Conservation (phyloP, 306 rosid genomes). For the Leucaena leucocephala region DNA sequence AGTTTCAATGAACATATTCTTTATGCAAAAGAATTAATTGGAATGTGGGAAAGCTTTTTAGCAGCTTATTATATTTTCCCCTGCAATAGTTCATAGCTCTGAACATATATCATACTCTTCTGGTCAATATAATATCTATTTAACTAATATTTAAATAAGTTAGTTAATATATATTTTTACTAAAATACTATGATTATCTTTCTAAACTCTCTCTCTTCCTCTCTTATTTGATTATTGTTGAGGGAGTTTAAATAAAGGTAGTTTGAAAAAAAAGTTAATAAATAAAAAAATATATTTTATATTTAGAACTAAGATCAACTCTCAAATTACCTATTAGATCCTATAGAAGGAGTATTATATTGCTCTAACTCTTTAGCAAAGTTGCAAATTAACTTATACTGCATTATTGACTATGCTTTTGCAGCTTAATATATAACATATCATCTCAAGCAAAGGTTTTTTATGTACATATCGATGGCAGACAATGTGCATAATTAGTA, state of each 20-base stretch:
- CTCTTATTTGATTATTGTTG: too few relatives aligned
- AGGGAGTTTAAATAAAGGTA: too few relatives aligned
- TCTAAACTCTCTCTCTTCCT: too few relatives aligned
- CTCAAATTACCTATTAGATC: too few relatives aligned
- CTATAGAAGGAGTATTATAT: too few relatives aligned
- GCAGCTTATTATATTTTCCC: slow-evolving; percentile 23
- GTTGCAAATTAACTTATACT: slow-evolving; percentile 23
- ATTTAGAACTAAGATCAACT: too few relatives aligned
- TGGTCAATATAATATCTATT: too few relatives aligned
- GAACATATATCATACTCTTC: slow-evolving; percentile 15
- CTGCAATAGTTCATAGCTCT: neutral
- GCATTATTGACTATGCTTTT: slow-evolving; percentile 35
- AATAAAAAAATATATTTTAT: too few relatives aligned
- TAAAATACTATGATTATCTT: too few relatives aligned
- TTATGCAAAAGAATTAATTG: slow-evolving; percentile 88
- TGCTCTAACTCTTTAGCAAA: neutral
- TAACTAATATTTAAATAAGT: too few relatives aligned
- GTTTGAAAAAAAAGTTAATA: too few relatives aligned
- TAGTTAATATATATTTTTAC: too few relatives aligned
- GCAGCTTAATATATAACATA: slow-evolving; percentile 79
- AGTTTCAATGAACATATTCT: slow-evolving; percentile 87
- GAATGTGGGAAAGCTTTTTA: slow-evolving; percentile 85
- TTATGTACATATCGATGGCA: neutral
- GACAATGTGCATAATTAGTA: neutral
- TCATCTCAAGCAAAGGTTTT: slow-evolving; percentile 71